These are phyloP conservation scores for Talaromyces wortmannii DNA, from an alignment of 495 filamentous ascomycete species.

Conservation along the genomic window DNA sequence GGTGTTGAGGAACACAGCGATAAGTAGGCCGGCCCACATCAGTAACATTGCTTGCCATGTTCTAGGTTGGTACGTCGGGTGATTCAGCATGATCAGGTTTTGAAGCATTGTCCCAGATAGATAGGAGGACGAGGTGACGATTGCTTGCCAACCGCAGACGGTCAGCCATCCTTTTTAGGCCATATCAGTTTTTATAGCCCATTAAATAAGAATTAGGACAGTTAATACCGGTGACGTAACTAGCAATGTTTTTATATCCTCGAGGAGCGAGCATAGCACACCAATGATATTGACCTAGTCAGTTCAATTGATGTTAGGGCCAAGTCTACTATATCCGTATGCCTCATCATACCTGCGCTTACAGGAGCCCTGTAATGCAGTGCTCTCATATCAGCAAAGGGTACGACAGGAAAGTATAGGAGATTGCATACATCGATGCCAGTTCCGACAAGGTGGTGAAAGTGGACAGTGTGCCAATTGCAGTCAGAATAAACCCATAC, in stretches of 20 bases:
- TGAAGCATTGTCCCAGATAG: conserved; percentile 40
- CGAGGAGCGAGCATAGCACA: conserved; percentile 37
- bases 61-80: conserved; percentile 24
- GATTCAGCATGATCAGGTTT: conserved; percentile 36
- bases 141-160: conserved; percentile 39
- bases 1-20: conserved; percentile 35
- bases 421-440: conserved; percentile 29
- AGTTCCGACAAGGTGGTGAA: conserved; percentile 41
- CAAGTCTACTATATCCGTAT: too few relatives aligned
- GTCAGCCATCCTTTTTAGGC: conserved; percentile 36
- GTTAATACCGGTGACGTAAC: conserved; percentile 31
- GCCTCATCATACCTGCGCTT: conserved; percentile 5
- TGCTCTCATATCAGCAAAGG: too few relatives aligned
- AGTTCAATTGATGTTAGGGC: too few relatives aligned
- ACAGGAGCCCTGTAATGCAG: too few relatives aligned
- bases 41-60: conserved; percentile 37
- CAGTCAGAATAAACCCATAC: conserved; percentile 38
- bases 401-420: conserved; percentile 2
- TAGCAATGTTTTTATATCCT: conserved; percentile 32
- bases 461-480: conserved; percentile 32
- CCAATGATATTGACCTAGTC: conserved; percentile 50
- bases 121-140: conserved; percentile 25
- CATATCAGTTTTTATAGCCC: background rate
- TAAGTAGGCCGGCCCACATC: conserved; percentile 29
- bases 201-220: too few relatives aligned